A percentile compares a stretch with the other conserved stretches of the same genome.
phyloP scores from a whole-genome alignment of 352 stramenopile species.

The Nothophytophthora sp. region DNA sequence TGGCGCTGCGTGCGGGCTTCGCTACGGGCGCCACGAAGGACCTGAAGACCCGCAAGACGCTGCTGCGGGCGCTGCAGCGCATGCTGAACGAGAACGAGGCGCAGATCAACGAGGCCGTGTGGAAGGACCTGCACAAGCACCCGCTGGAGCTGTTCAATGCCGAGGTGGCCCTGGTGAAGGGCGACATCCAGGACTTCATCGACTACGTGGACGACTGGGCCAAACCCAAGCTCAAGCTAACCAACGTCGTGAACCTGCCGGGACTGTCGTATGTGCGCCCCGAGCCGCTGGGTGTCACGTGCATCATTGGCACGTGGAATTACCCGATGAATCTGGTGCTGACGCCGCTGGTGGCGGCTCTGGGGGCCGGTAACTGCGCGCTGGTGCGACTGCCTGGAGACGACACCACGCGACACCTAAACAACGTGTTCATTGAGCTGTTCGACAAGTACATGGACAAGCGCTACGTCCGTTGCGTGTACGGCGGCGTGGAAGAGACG shows the following conservation, averaged over 20 bases:
- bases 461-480: constrained; percentile 78
- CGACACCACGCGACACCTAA: constrained; percentile 65
- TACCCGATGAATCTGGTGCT: constrained; percentile 88
- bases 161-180: constrained; percentile 52
- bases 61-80: constrained; percentile 50
- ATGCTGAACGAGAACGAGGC: constrained; percentile 56
- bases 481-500: constrained; percentile 80
- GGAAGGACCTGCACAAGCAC: constrained; percentile 75
- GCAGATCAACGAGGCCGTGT: constrained; percentile 49
- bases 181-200: constrained; percentile 78
- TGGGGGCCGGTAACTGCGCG: constrained; percentile 93
- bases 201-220: constrained; percentile 76
- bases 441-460: constrained; percentile 82
- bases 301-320: constrained; percentile 93
- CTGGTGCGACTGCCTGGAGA: constrained; percentile 93
- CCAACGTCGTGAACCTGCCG: constrained; percentile 60
- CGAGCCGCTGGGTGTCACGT: constrained; percentile 85
- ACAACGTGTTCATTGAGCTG: constrained; percentile 52
- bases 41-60: constrained; percentile 33
- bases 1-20: constrained; percentile 50
- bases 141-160: constrained; percentile 57
- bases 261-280: constrained; percentile 60
- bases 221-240: constrained; percentile 45
- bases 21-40: constrained; percentile 44
- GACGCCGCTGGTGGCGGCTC: constrained; percentile 69